Base-by-base conservation (phyloP, 495 filamentous ascomycete species). In the Chaetomium tenue region DNA sequence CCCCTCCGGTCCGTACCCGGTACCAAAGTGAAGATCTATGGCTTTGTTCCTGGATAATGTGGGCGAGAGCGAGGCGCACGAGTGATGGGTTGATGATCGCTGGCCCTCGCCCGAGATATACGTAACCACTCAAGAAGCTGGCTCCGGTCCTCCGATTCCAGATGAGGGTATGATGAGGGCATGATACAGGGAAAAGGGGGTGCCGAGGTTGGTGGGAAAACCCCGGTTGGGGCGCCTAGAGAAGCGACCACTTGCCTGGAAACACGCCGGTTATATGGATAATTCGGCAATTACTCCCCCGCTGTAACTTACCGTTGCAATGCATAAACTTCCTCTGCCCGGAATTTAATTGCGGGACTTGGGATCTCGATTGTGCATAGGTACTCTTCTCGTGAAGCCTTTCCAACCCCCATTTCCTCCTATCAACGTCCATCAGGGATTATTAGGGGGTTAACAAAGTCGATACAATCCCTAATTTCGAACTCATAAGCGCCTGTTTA, bases 231-330 rank as follows among this genome's bases (percentile, higher is more conserved):
- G 22, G 48, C 48, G 48, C 48, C 9, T 52, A 12, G 48, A 52
- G 12, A 23, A 9, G n/a, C 47, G 44, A 47, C 18, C n/a, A 50
- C 15, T 18, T 16, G 40, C 40, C 40, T 44, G 46, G 46, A 20
- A 50, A 20, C 40, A 50, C n/a, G 48, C 23, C 48, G 48, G 48
- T 26, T 52, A 52, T 52, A 52, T 52, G 48, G 48, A 23, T 52
- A 52, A 25, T 52, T 26, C 48, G 48, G 48, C 48, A 52, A 52
- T 25, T 52, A 1, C 22, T 4, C 13, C 48, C 46, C 46, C 18
- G 20, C 5, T 50, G 46, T n/a, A 50, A 50, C 46, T 50, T 50
- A 3, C 8, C 18, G 46, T 50, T 50, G 20, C 46, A 50, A 2
- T 20, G 22, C 48, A 16, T 47, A 47, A 20, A 52, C 9, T 37